These are phyloP conservation scores for Ophiostoma tasmaniense DNA, from an alignment of 2,329 filamentous ascomycete genomes.

Conservation along the genomic window DNA sequence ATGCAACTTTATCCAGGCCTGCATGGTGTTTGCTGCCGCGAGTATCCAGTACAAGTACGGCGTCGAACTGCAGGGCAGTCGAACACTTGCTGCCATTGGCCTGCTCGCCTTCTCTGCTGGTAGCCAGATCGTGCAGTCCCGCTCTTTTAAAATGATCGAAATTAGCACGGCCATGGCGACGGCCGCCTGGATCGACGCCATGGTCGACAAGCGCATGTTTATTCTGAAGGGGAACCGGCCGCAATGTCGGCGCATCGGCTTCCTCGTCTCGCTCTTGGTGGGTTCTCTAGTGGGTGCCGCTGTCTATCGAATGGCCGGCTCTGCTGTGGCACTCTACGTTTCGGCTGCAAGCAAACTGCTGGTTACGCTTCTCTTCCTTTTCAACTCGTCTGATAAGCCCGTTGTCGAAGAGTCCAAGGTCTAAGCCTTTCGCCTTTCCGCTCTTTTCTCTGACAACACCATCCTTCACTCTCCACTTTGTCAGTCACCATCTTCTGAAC, in stretches of 20 bases:
- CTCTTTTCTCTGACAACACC: background rate
- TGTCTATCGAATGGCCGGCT: slow-evolving; percentile 37
- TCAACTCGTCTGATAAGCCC: slow-evolving; percentile 32
- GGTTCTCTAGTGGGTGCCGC: slow-evolving; percentile 45
- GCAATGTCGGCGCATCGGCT: slow-evolving; percentile 41
- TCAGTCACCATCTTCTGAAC: too few relatives aligned
- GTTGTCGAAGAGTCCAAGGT: slow-evolving; percentile 13
- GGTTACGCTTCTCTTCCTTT: slow-evolving; percentile 37
- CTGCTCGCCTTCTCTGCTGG: slow-evolving; percentile 49
- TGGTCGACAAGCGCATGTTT: slow-evolving; percentile 47
- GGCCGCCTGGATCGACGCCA: slow-evolving; percentile 51
- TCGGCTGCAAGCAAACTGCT: slow-evolving; percentile 38
- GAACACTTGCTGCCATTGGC: slow-evolving; percentile 38
- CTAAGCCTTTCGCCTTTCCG: background rate
- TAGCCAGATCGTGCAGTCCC: slow-evolving; percentile 49
- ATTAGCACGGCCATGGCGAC: slow-evolving; percentile 59
- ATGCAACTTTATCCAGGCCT: slow-evolving; percentile 47
- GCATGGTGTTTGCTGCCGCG: slow-evolving; percentile 45
- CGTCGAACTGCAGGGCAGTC: slow-evolving; percentile 27
- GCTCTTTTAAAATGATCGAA: slow-evolving; percentile 48
- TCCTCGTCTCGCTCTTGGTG: slow-evolving; percentile 38
- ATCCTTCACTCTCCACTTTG: background rate
- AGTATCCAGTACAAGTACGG: slow-evolving; percentile 39
- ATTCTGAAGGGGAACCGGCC: slow-evolving; percentile 36
- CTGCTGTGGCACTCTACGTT: slow-evolving; percentile 35